Conservation (phyloP, 805 yeast species). For the Metschnikowia borealis region DNA sequence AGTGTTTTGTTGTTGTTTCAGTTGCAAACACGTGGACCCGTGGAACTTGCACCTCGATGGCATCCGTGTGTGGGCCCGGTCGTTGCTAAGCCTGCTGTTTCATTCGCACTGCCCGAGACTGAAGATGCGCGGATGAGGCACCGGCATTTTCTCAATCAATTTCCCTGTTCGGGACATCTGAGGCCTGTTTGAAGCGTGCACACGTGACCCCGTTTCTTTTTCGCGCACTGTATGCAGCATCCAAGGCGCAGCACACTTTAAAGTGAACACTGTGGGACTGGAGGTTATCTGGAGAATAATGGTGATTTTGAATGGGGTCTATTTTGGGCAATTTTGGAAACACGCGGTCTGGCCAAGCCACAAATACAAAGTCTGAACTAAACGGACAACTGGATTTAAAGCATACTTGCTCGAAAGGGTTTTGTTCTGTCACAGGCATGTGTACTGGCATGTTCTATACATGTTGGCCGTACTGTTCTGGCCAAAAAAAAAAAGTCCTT, state of each 20-base stretch:
- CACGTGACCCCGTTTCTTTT: constrained; percentile 9
- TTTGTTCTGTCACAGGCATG: neutral
- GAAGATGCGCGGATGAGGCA: neutral
- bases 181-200: neutral
- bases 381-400: no score
- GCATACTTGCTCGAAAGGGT: no score
- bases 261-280: neutral
- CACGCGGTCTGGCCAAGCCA: no score
- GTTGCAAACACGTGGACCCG: no score
- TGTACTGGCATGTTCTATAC: neutral
- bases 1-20: no score
- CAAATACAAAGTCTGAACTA: no score
- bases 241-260: constrained; percentile 4
- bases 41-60: no score
- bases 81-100: neutral
- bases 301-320: no score
- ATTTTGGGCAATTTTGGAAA: no score
- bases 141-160: neutral
- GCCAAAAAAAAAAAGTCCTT: neutral
- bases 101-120: neutral
- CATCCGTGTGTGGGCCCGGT: neutral
- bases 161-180: constrained; percentile 1
- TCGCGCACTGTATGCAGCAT: constrained; percentile 2
- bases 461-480: neutral
- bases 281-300: no score